phyloP scores from a whole-genome alignment of 2,329 filamentous ascomycete genomes.

The Emergomyces africanus region DNA sequence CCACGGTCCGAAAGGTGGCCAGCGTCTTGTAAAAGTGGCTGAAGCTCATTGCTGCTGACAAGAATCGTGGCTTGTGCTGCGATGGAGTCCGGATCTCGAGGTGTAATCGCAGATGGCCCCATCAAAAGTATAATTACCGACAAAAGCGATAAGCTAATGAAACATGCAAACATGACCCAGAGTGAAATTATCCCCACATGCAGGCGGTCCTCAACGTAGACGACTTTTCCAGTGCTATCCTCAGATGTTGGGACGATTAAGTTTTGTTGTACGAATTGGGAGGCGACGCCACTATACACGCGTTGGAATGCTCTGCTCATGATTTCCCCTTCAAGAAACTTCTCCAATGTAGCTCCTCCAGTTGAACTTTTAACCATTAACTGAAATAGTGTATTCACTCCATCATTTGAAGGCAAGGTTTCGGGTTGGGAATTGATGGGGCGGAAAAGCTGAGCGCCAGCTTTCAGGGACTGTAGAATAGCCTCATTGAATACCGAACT shows the following conservation, averaged over 20 bases:
- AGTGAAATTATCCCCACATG: neutral
- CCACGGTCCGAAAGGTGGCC: neutral
- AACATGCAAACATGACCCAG: neutral
- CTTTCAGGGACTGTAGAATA: neutral
- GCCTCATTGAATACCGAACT: neutral
- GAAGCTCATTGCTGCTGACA: neutral
- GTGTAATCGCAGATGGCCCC: neutral
- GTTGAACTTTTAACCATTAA: neutral
- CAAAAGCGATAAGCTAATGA: neutral
- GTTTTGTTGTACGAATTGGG: conserved; percentile 1
- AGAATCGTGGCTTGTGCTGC: neutral
- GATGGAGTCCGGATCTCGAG: neutral
- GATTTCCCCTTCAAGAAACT: neutral
- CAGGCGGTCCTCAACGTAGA: neutral
- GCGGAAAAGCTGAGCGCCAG: neutral
- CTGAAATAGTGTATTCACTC: neutral
- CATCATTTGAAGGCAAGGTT: neutral
- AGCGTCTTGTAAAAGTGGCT: neutral
- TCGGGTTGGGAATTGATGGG: neutral
- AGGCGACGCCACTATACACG: neutral
- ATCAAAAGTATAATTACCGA: neutral
- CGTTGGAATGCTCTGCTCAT: neutral
- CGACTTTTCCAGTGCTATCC: neutral
- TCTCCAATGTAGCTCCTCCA: neutral
- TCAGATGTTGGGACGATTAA: neutral